Percentiles rank a stretch among this genome's conserved stretches.
Evolutionary conservation across 208 protist species (phyloP).

Genomic region (Strigomonas culicis): DNA sequence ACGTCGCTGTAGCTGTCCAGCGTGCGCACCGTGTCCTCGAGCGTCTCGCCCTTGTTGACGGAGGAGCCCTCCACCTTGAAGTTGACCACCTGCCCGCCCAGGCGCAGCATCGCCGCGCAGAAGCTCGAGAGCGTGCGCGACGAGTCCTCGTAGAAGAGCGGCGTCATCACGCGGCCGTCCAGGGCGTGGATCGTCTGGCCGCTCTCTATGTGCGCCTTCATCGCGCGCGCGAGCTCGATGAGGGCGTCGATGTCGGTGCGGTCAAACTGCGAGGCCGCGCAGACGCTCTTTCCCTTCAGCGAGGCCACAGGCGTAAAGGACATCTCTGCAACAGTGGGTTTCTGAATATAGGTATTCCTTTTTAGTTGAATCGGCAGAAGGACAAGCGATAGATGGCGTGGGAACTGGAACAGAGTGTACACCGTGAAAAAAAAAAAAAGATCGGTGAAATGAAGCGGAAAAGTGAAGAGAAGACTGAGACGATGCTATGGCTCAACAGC

Average conservation of each 20-base stretch:
- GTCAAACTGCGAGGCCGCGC: constrained; percentile 58
- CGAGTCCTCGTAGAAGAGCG: constrained; percentile 86
- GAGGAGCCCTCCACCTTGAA: constrained; percentile 78
- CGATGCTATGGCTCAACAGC: no score
- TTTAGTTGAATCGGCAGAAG: no score
- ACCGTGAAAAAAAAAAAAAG: constrained; percentile 12
- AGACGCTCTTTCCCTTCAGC: constrained; percentile 64
- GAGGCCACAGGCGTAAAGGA: constrained; percentile 46
- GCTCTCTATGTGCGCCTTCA: constrained; percentile 39
- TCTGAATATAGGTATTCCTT: constrained; percentile 4
- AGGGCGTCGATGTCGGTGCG: constrained; percentile 67
- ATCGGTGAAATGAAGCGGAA: no score
- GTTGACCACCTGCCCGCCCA: constrained; percentile 79
- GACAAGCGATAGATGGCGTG: no score
- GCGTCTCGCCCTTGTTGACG: constrained; percentile 82
- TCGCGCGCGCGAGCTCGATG: constrained; percentile 43
- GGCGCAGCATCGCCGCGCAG: constrained; percentile 76
- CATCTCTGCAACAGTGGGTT: not conserved
- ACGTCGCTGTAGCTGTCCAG: constrained; percentile 93
- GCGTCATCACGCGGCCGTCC: constrained; percentile 74
- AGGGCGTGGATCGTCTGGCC: constrained; percentile 58
- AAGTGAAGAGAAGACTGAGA: no score
- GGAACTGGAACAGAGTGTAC: not conserved
- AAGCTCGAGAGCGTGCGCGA: constrained; percentile 79
- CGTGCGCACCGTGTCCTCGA: constrained; percentile 82